Evolutionary conservation across 148 eudicot genomes (phyloP), one percentile per base, ranked within the genome.

Genomic region (Simmondsia chinensis): DNA sequence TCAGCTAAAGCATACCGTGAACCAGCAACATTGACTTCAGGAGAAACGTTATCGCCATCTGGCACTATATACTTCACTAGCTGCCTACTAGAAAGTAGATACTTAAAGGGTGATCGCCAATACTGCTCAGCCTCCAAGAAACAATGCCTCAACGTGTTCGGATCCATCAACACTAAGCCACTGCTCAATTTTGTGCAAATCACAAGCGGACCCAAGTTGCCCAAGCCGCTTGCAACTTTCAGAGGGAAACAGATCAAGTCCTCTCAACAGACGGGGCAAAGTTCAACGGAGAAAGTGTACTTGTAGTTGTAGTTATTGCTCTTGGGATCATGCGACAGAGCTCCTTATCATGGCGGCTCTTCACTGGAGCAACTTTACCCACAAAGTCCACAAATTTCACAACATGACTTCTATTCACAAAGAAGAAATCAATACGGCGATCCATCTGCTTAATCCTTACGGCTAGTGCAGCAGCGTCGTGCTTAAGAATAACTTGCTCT

Each of bases 221-320:
- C 74, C 58, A 70, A 39, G 31, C 65, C 43, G 25, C 16, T 39
- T 1, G 68, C 48, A 34, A 66, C 57, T 65, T 66, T 74, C 4
- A 71, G 63, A 8, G 82, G 89, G 3, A 84, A 75, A 50, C 79
- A 80, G 20, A 84, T 60, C 21, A 84, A 54, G 64, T 80, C 85
- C 30, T 61, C 73, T 1, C 59, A 64, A 28, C 68, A 59, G 22
- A 77, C 49, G 12, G 86, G 88, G 50, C 71, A 55, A 11, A 85
- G 48, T 33, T 65, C 64, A 32, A 70, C 83, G 3, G 78, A 49
- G 41, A 72, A 77, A n/a, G 74, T 74, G 50, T 32, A 63, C 54
- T 57, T 63, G 41, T 63, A 66, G 43, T 61, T 39, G 52, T 51
- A 59, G 17, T 19, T 74, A 30, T 56, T 73, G 62, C 75, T 70